Evolutionary conservation across 768 basidiomycete genomes (phyloP).

Genomic region (Auricularia sp.): DNA sequence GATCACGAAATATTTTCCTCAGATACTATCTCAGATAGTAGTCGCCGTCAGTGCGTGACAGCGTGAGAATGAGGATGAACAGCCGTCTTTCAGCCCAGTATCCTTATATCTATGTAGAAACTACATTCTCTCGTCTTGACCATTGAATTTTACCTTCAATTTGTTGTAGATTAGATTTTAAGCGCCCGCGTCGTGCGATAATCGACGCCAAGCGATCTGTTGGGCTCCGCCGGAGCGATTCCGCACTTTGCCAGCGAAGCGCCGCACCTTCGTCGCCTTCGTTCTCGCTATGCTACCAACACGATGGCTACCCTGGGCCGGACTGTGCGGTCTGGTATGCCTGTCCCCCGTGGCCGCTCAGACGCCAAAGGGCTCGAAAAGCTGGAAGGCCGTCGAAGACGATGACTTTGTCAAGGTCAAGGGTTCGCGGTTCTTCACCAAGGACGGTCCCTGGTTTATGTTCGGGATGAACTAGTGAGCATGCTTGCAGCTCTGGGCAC

Average conservation of each 20-base stretch:
- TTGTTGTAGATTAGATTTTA: no score
- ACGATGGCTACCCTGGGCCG: not conserved
- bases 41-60: no score
- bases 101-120: no score
- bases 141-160: no score
- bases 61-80: no score
- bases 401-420: not conserved
- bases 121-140: no score
- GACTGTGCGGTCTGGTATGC: not conserved
- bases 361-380: not conserved
- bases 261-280: not conserved
- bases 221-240: no score
- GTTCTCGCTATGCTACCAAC: not conserved
- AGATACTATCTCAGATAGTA: no score
- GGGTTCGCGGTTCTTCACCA: not conserved
- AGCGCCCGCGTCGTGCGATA: no score
- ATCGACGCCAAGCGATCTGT: no score
- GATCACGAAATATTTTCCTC: no score
- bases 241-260: not conserved
- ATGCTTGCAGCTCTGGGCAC: not conserved
- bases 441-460: not conserved
- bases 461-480: conserved; percentile 2
- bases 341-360: not conserved
- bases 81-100: no score
- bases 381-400: not conserved